Conservation (phyloP, 768 basidiomycete genomes). For the Rhodotorula kratochvilovae region DNA sequence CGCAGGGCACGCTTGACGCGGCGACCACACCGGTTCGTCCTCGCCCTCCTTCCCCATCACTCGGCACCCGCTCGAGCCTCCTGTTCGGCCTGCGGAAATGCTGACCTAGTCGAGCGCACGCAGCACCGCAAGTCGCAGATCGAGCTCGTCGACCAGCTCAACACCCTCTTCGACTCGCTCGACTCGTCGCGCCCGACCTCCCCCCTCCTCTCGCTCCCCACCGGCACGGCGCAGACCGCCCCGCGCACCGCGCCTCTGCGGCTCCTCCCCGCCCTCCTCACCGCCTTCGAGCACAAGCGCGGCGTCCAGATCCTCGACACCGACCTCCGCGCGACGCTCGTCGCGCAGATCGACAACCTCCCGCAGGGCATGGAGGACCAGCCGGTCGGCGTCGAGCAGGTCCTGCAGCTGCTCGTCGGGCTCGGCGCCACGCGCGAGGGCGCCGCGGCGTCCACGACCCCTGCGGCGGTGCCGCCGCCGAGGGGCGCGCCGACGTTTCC, state of each 20-base stretch:
- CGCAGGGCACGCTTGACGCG: conserved; percentile 1
- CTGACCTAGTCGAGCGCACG: background rate
- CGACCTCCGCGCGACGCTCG: conserved; percentile 4
- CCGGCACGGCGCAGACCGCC: background rate
- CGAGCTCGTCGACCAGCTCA: conserved; percentile 24
- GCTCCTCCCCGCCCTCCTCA: conserved; percentile 16
- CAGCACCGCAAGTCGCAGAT: conserved; percentile 28
- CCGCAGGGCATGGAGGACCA: background rate
- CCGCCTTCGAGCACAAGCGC: conserved; percentile 19
- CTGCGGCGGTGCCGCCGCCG: background rate
- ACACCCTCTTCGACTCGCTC: conserved; percentile 26
- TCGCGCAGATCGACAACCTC: background rate
- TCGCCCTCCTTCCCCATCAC: too few relatives aligned
- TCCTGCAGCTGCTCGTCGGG: conserved; percentile 7
- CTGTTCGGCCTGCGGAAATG: background rate
- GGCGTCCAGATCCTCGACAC: conserved; percentile 21
- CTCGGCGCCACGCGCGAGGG: conserved; percentile 17
- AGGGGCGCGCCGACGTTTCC: background rate
- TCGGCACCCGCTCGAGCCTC: conserved; percentile 15
- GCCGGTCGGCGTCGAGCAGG: conserved; percentile 24
- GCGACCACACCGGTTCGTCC: conserved; percentile 15
- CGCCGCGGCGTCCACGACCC: background rate
- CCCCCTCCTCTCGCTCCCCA: conserved; percentile 7
- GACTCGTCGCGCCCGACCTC: conserved; percentile 16
- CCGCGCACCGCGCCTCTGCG: conserved; percentile 20